Conservation (phyloP, 768 basidiomycete genomes). For the Candolleomyces efflorescens region DNA sequence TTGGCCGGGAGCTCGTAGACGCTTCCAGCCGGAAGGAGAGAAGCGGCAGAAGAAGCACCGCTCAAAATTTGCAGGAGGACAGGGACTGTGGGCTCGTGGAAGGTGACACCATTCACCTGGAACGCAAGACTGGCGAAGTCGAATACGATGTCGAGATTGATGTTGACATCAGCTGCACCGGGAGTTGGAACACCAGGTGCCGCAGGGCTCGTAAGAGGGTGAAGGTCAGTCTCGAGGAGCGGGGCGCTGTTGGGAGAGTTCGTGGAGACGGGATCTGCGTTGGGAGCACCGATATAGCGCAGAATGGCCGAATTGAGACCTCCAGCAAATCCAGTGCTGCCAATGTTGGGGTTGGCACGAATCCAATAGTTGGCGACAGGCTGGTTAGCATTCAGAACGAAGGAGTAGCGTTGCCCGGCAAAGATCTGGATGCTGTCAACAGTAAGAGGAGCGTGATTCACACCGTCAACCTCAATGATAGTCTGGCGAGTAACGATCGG, state of each 20-base stretch:
- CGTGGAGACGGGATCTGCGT: conserved; percentile 33
- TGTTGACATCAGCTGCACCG: conserved; percentile 38
- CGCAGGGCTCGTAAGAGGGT: conserved; percentile 22
- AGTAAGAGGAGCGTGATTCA: conserved; percentile 28
- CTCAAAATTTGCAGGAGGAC: conserved; percentile 44
- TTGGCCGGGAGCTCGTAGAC: conserved; percentile 31
- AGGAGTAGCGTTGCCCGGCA: conserved; percentile 30
- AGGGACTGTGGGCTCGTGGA: conserved; percentile 33
- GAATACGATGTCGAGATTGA: conserved; percentile 28
- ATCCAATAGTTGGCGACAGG: conserved; percentile 41
- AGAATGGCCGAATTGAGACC: conserved; percentile 56
- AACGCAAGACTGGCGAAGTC: conserved; percentile 18
- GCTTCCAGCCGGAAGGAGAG: conserved; percentile 25
- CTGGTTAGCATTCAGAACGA: conserved; percentile 36
- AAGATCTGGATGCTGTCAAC: conserved; percentile 31
- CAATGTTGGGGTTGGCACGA: conserved; percentile 28
- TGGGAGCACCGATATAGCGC: conserved; percentile 40
- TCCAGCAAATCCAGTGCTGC: conserved; percentile 17
- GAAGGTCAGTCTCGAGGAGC: conserved; percentile 34
- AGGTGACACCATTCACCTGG: conserved; percentile 30
- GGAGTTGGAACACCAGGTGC: conserved; percentile 32
- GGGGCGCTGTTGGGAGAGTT: conserved; percentile 20
- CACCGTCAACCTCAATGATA: conserved; percentile 39
- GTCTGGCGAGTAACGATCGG: conserved; percentile 12
- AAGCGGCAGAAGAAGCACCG: conserved; percentile 27